phyloP scores from a whole-genome alignment of 371 early-diverging fungal species.

The Apophysomyces elegans region DNA sequence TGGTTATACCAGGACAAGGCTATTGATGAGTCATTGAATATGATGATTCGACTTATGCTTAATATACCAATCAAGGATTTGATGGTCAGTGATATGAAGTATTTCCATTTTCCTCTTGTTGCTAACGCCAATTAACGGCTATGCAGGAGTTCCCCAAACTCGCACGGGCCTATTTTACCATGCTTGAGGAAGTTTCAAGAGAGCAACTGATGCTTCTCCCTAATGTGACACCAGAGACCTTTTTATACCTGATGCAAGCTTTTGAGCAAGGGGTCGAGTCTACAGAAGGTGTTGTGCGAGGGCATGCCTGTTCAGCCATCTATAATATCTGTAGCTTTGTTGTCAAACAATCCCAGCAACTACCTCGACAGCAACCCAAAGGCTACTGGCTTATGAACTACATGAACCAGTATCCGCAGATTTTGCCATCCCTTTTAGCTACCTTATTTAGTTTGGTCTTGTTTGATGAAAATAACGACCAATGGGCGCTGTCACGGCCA shows the following conservation, averaged over 20 bases:
- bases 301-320: conserved; percentile 69
- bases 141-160: conserved; percentile 66
- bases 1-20: conserved; percentile 84
- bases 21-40: conserved; percentile 64
- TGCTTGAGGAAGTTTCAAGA: conserved; percentile 62
- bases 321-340: conserved; percentile 74
- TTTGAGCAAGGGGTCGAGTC: conserved; percentile 56
- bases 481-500: conserved; percentile 85
- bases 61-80: conserved; percentile 72
- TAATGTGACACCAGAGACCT: conserved; percentile 51
- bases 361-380: conserved; percentile 4
- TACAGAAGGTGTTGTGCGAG: conserved; percentile 54
- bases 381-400: conserved; percentile 52
- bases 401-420: conserved; percentile 50
- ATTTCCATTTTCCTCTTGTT: not conserved
- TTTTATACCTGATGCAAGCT: conserved; percentile 58
- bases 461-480: conserved; percentile 77
- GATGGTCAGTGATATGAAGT: conserved; percentile 50
- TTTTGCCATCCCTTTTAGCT: conserved; percentile 61
- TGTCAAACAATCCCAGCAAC: conserved; percentile 34
- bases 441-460: conserved; percentile 71
- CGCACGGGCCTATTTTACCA: conserved; percentile 53
- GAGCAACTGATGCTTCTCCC: conserved; percentile 65
- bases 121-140: not conserved
- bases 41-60: conserved; percentile 70